Evolutionary conservation across 371 early-diverging fungal genomes (phyloP).

Genomic region (Mortierella sp.): DNA sequence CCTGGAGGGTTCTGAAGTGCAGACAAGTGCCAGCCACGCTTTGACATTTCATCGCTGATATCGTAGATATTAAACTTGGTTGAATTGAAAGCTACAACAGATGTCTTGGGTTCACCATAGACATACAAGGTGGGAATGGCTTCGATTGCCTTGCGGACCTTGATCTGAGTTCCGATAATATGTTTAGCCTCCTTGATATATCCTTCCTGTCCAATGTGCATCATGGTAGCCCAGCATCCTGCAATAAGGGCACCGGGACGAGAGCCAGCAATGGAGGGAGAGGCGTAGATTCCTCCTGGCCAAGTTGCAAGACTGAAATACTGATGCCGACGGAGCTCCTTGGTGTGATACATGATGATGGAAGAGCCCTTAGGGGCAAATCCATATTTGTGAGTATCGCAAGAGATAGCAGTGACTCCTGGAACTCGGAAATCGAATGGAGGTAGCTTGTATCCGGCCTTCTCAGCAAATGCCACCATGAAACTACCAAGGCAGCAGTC

Average conservation of each 20-base stretch:
- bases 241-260: constrained; percentile 95
- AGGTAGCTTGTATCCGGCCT: constrained; percentile 88
- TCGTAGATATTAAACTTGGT: constrained; percentile 83
- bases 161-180: constrained; percentile 83
- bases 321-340: constrained; percentile 86
- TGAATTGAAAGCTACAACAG: constrained; percentile 89
- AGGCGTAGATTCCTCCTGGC: constrained; percentile 97
- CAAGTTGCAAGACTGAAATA: constrained; percentile 93
- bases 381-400: constrained; percentile 97
- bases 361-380: constrained; percentile 98
- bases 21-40: constrained; percentile 89
- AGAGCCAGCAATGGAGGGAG: constrained; percentile 94
- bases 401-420: constrained; percentile 96
- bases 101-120: constrained; percentile 86
- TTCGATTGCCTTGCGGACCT: constrained; percentile 65
- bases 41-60: constrained; percentile 82
- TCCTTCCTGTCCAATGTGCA: constrained; percentile 88
- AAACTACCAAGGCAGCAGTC: constrained; percentile 98
- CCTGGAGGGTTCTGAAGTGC: constrained; percentile 92
- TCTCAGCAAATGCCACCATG: constrained; percentile 92
- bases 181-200: constrained; percentile 86
- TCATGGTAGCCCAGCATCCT: constrained; percentile 95
- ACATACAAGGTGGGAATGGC: constrained; percentile 82
- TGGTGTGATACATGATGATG: constrained; percentile 91
- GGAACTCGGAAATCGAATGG: constrained; percentile 92